Conservation (phyloP, 768 basidiomycete genomes). For the Suillus variegatus region DNA sequence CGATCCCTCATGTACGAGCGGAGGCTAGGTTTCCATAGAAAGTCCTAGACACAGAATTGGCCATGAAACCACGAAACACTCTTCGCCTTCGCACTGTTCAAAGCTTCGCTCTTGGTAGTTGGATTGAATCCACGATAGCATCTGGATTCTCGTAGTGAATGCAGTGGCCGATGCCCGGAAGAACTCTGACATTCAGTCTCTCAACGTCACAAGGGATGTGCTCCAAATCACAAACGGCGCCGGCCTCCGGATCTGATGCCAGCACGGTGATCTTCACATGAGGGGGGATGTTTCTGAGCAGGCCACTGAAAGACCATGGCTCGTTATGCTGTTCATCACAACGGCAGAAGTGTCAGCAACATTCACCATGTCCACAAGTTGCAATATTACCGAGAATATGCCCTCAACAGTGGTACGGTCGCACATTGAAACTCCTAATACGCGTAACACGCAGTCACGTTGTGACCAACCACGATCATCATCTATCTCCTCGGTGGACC, state of each 20-base stretch:
- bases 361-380: not conserved
- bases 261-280: slow-evolving; percentile 20
- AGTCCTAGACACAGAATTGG: not conserved
- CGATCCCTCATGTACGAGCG: not conserved
- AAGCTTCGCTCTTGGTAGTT: not conserved
- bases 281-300: slow-evolving; percentile 1
- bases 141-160: slow-evolving; percentile 29
- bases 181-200: not conserved
- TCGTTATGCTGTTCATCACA: slow-evolving; percentile 11
- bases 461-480: slow-evolving; percentile 19
- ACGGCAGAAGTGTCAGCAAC: not conserved
- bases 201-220: slow-evolving; percentile 11
- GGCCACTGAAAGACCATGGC: slow-evolving; percentile 21
- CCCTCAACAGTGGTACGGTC: not conserved
- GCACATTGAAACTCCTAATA: slow-evolving; percentile 11
- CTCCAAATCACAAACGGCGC: not conserved
- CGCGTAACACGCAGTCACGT: slow-evolving; percentile 10
- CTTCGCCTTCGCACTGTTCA: not conserved
- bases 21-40: not conserved
- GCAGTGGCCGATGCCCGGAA: slow-evolving; percentile 24
- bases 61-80: no score
- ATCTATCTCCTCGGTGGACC: not conserved
- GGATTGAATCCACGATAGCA: slow-evolving; percentile 15
- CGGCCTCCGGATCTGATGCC: slow-evolving; percentile 20
- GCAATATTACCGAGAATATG: not conserved